Evolutionary conservation across 192 early-diverging fungal species (phyloP).

Genomic region (Coemansia sp.): DNA sequence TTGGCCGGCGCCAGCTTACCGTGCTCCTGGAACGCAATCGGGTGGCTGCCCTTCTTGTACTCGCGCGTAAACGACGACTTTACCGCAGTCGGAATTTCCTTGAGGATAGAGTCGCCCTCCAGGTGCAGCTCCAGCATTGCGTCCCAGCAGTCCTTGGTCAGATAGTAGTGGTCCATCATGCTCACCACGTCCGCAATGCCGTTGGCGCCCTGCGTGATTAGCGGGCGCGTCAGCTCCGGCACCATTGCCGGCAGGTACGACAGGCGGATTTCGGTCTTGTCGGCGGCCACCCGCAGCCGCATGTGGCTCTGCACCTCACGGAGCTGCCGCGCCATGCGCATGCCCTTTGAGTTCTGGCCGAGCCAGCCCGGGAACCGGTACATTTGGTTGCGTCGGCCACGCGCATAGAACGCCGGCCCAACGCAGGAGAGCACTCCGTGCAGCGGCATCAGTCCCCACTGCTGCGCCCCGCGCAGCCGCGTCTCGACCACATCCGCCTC

Average conservation of each 20-base stretch:
- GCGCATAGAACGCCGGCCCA: conserved; percentile 74
- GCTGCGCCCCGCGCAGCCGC: conserved; percentile 73
- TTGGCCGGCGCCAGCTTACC: conserved; percentile 3
- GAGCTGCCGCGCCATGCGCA: conserved; percentile 66
- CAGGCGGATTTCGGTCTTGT: conserved; percentile 82
- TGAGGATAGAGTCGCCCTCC: conserved; percentile 49
- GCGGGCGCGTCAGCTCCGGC: conserved; percentile 35
- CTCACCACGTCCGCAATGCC: conserved; percentile 71
- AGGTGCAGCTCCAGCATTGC: conserved; percentile 76
- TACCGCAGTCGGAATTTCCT: conserved; percentile 57
- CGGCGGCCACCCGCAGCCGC: conserved; percentile 72
- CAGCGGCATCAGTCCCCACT: conserved; percentile 89
- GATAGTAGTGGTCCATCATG: conserved; percentile 88
- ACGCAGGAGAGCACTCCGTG: conserved; percentile 83
- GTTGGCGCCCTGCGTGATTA: conserved; percentile 40
- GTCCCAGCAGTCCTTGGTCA: conserved; percentile 87
- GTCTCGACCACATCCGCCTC: conserved; percentile 76
- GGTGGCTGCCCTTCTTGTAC: conserved; percentile 51
- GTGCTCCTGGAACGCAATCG: conserved; percentile 24
- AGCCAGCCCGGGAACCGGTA: conserved; percentile 66
- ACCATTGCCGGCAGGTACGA: conserved; percentile 73
- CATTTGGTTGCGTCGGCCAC: conserved; percentile 56
- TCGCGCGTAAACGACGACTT: conserved; percentile 80
- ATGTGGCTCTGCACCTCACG: conserved; percentile 85
- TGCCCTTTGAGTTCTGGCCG: conserved; percentile 81